Conservation (phyloP, 225 moss, liverwort and hornwort genomes). For the Climacium dendroides region DNA sequence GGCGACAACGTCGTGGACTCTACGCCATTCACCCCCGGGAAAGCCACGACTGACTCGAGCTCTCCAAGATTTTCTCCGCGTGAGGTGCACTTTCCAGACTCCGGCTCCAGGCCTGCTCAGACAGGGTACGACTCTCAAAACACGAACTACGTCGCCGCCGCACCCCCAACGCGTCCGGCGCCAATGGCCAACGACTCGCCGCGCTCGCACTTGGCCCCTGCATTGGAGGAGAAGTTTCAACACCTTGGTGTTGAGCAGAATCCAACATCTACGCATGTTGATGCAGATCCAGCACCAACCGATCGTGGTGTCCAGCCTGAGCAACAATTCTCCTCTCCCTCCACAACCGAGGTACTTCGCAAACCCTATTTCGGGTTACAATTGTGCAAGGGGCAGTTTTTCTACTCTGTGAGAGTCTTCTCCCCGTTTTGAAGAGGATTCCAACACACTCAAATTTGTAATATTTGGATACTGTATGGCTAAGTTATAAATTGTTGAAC, state of each 20-base stretch:
- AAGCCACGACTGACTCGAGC: not conserved
- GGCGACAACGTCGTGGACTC: not conserved
- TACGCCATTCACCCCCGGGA: not conserved
- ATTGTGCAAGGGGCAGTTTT: not conserved
- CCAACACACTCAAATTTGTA: not conserved
- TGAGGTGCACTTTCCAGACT: not conserved
- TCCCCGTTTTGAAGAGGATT: not conserved
- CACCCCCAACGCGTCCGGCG: conserved; percentile 5
- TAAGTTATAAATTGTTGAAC: not conserved
- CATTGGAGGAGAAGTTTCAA: not conserved
- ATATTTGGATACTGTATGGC: not conserved
- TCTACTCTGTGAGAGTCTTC: not conserved
- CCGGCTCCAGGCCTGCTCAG: not conserved
- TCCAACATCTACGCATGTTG: not conserved
- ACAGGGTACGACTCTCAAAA: not conserved
- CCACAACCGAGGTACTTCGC: conserved; percentile 1
- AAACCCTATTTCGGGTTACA: not conserved
- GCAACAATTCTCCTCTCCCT: not conserved
- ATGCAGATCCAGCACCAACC: not conserved
- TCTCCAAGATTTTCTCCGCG: not conserved
- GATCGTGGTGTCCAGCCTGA: not conserved
- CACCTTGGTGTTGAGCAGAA: not conserved
- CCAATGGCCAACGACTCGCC: not conserved
- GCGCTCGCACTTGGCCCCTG: not conserved
- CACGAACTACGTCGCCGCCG: not conserved